Evolutionary conservation across 305 asterid species (phyloP).

Genomic region (Fraxinus sp.): DNA sequence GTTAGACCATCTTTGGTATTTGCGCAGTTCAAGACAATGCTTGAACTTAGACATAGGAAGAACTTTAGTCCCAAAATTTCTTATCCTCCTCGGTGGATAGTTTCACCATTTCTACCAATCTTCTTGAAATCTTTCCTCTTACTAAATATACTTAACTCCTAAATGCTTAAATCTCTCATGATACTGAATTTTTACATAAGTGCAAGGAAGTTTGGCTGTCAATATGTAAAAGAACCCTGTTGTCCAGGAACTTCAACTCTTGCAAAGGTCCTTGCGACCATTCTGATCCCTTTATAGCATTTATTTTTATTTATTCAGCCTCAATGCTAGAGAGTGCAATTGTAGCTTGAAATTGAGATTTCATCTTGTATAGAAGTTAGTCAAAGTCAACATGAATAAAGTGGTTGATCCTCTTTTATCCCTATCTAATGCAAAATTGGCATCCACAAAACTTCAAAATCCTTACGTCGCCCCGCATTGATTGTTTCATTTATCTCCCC

Average conservation of each 20-base stretch:
- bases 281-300: too few species aligned
- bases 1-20: background rate
- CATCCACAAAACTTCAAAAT: background rate
- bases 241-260: too few species aligned
- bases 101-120: background rate
- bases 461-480: background rate
- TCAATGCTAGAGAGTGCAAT: too few species aligned
- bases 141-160: background rate
- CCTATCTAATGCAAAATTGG: background rate
- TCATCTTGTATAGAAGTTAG: background rate
- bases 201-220: background rate
- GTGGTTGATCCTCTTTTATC: background rate
- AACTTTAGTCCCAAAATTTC: background rate
- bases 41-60: background rate
- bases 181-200: background rate
- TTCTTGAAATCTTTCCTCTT: background rate
- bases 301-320: too few species aligned
- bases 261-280: too few species aligned
- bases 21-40: background rate
- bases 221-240: too few species aligned
- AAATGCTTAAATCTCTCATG: background rate
- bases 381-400: background rate
- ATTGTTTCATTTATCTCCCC: background rate
- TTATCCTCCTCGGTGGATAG: background rate
- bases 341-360: too few species aligned